Evolutionary conservation across 371 early-diverging fungal genomes (phyloP).

Genomic region (Circinella minor): DNA sequence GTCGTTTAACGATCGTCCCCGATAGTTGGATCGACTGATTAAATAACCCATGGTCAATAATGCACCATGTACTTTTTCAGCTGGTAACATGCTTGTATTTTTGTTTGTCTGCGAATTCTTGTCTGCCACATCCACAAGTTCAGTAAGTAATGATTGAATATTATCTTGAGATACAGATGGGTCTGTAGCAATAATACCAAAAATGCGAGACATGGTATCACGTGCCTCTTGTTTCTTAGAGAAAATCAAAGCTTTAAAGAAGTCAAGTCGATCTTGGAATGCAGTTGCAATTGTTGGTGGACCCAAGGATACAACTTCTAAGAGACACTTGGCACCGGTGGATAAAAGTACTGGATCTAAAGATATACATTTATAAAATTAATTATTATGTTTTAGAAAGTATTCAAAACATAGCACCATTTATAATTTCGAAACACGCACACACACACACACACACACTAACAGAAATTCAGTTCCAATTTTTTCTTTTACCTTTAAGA

Average conservation of each 20-base stretch:
- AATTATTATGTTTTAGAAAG: background rate
- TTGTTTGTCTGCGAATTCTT: slow-evolving; percentile 30
- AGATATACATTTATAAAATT: background rate
- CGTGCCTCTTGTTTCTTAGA: slow-evolving; percentile 72
- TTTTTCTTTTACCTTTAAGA: slow-evolving; percentile 36
- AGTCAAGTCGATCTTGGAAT: slow-evolving; percentile 60
- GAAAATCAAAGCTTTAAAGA: slow-evolving; percentile 67
- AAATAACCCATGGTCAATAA: slow-evolving; percentile 73
- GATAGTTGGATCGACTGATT: slow-evolving; percentile 66
- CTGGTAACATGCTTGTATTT: slow-evolving; percentile 19
- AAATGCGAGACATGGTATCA: slow-evolving; percentile 68
- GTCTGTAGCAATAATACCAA: slow-evolving; percentile 77
- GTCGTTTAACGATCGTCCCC: slow-evolving; percentile 50
- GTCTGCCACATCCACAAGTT: slow-evolving; percentile 42
- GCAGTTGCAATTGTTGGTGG: slow-evolving; percentile 65
- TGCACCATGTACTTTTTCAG: slow-evolving; percentile 71
- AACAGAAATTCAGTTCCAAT: too few relatives aligned
- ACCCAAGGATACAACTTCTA: slow-evolving; percentile 77
- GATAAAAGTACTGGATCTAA: slow-evolving; percentile 66
- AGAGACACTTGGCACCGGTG: slow-evolving; percentile 68
- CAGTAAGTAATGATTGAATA: slow-evolving; percentile 49
- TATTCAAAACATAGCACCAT: background rate
- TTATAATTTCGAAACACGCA: background rate
- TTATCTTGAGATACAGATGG: slow-evolving; percentile 35
- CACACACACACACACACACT: too few relatives aligned